Conservation (phyloP, 768 basidiomycete species). For the Serendipita sp. region DNA sequence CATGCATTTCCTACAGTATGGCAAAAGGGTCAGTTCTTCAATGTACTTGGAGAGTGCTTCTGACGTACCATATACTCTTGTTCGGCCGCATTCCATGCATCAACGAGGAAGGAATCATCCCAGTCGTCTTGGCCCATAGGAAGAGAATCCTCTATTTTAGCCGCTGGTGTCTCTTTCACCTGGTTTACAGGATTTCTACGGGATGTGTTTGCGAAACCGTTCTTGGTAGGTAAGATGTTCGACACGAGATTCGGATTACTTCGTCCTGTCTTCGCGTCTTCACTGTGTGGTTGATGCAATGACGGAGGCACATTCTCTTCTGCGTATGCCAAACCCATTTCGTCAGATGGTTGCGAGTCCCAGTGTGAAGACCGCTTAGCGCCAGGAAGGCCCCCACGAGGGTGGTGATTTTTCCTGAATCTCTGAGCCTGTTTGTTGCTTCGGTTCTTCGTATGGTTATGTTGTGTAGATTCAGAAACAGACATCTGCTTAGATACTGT, state of each 20-base stretch:
- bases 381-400: no score
- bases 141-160: neutral
- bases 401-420: no score
- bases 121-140: constrained; percentile 43
- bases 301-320: neutral
- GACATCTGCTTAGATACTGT: no score
- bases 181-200: neutral
- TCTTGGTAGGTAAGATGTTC: neutral
- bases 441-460: no score
- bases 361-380: neutral
- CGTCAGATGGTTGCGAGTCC: neutral
- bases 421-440: no score
- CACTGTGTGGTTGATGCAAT: neutral
- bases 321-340: neutral
- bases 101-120: constrained; percentile 71
- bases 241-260: no score
- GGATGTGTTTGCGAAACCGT: neutral
- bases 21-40: constrained; percentile 5
- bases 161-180: neutral
- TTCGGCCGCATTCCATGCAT: constrained; percentile 71
- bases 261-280: neutral
- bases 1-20: constrained; percentile 40
- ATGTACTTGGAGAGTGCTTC: constrained; percentile 2
- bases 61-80: constrained; percentile 53
- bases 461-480: no score